Conservation (phyloP, 2,329 filamentous ascomycete species). For the Akanthomyces dipterigenus region DNA sequence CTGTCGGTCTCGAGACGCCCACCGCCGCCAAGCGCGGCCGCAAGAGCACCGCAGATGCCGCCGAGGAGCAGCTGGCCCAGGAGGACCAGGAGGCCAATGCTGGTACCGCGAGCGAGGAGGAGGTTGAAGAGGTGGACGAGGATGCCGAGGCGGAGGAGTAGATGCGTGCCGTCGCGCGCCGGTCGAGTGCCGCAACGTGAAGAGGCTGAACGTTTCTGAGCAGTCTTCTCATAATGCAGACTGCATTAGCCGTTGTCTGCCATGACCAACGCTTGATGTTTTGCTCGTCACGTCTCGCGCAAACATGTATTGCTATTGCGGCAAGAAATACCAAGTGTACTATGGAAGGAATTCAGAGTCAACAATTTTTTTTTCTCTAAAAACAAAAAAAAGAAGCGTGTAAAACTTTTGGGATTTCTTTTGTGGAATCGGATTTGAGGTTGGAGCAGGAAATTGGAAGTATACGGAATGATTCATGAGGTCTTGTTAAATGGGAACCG, state of each 20-base stretch:
- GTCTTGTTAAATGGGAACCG: background rate
- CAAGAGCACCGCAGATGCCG: constrained; percentile 17
- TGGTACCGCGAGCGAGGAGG: constrained; percentile 15
- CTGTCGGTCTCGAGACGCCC: background rate
- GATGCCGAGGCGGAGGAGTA: background rate
- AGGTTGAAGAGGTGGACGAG: constrained; percentile 14
- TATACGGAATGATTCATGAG: background rate
- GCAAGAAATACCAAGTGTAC: background rate
- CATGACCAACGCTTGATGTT: too few relatives aligned
- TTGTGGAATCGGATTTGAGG: background rate
- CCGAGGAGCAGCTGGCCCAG: constrained; percentile 19
- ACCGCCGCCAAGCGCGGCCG: background rate
- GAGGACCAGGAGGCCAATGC: constrained; percentile 17
- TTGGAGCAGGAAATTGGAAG: background rate
- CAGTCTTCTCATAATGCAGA: background rate
- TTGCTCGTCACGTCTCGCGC: background rate
- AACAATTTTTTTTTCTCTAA: background rate
- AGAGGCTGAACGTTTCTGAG: too few relatives aligned
- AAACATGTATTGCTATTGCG: background rate
- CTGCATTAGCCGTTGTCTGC: background rate
- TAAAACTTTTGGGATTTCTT: background rate
- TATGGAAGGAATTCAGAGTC: background rate
- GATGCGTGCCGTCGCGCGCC: too few relatives aligned
- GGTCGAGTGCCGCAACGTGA: too few relatives aligned
- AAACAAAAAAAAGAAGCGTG: background rate